These are phyloP conservation scores for Iberis pinnata DNA, from an alignment of 345 rosid species.

Conservation along the genomic window DNA sequence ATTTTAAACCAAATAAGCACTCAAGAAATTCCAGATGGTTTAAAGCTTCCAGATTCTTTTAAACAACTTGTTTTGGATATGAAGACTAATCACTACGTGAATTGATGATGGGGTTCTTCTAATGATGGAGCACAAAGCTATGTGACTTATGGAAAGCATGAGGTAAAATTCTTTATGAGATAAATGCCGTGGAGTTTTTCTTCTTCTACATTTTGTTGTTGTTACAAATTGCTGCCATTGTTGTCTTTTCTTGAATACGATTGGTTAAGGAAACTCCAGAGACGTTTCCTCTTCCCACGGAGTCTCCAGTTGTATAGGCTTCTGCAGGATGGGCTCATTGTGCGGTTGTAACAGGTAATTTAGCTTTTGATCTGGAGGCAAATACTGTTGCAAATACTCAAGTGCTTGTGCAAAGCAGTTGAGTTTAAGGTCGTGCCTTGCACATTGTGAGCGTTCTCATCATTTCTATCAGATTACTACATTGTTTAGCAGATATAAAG, in stretches of 20 bases:
- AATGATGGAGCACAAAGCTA: constrained; percentile 75
- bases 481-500: no score
- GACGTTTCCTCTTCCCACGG: constrained; percentile 58
- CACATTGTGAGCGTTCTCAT: no score
- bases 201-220: constrained; percentile 9
- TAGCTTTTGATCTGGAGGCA: constrained; percentile 1
- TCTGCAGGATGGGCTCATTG: constrained; percentile 91
- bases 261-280: constrained; percentile 66
- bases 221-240: constrained; percentile 22
- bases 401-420: no score
- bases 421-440: no score
- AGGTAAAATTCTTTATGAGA: constrained; percentile 44
- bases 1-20: constrained; percentile 72
- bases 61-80: constrained; percentile 80
- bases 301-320: constrained; percentile 49
- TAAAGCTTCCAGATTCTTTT: constrained; percentile 83
- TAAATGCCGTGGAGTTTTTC: no score
- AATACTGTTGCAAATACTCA: no score
- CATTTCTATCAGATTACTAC: no score
- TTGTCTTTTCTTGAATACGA: constrained; percentile 10
- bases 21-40: constrained; percentile 75
- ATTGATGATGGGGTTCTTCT: constrained; percentile 78
- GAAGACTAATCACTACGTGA: constrained; percentile 77
- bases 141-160: constrained; percentile 66
- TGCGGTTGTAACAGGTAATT: constrained; percentile 56